Conservation (phyloP, 805 yeast genomes). For the Pichia pseudocactophila region DNA sequence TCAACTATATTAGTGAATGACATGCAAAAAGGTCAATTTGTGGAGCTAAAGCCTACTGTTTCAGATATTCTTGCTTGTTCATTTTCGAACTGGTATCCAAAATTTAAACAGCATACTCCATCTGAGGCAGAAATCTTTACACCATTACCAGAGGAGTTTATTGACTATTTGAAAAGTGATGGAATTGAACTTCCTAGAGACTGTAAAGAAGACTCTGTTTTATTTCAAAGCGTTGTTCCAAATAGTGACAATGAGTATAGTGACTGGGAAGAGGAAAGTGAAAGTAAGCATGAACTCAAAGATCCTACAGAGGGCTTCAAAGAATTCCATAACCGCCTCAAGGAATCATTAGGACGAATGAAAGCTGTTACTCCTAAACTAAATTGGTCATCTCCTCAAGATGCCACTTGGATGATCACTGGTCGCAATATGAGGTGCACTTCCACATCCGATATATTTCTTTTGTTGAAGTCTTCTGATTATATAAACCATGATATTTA, state of each 20-base stretch:
- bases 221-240: constrained; percentile 27
- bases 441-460: constrained; percentile 64
- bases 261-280: constrained; percentile 56
- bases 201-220: constrained; percentile 24
- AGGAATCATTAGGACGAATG: constrained; percentile 34
- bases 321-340: constrained; percentile 50
- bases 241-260: constrained; percentile 60
- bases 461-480: constrained; percentile 78
- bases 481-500: constrained; percentile 80
- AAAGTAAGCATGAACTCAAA: constrained; percentile 12
- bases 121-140: constrained; percentile 46
- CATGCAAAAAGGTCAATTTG: constrained; percentile 16
- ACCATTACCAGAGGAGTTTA: constrained; percentile 49
- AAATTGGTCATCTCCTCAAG: constrained; percentile 97
- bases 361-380: constrained; percentile 77
- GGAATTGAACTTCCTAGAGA: constrained; percentile 57
- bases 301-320: constrained; percentile 46
- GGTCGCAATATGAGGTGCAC: constrained; percentile 68
- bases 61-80: constrained; percentile 43
- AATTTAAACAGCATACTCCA: constrained; percentile 34
- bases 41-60: constrained; percentile 22
- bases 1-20: too few species aligned
- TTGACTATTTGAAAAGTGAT: constrained; percentile 55
- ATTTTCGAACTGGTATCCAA: constrained; percentile 52
- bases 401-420: constrained; percentile 85